Evolutionary conservation across 768 basidiomycete genomes (phyloP), one percentile per base, ranked within the genome.

Genomic region (Suillus placidus): DNA sequence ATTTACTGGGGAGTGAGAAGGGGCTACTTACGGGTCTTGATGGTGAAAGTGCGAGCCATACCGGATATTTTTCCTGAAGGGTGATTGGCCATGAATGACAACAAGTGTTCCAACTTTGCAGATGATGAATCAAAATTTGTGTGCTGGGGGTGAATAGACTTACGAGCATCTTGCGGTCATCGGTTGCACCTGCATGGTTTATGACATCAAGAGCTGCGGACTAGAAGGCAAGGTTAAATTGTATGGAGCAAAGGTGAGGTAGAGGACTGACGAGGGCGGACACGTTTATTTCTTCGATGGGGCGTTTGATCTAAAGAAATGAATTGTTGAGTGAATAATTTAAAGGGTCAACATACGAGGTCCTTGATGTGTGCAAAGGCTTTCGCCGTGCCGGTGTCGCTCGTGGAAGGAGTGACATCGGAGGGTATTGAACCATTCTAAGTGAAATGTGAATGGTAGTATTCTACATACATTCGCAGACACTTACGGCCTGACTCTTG

Each of bases 91-190:
- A 93, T 81, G 66, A 89, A 85, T 5, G 82, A 82, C 26, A 94
- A 78, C 13, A 86, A 80, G 70, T 93, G 84, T 71, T 94, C 93
- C 43, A 94, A 86, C 92, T 93, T 42, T 26, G 13, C 10, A 62
- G 14, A 37, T 37, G 3, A 51, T 70, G 12, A 66, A 10, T 4
- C 7, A 9, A 1, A 8, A 8, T 4, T 16, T 43, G 3, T 5
- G 57, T 13, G 20, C 10, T 8, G 3, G 2, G 6, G 3, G 40
- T 12, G 18, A 32, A 20, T 7, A 30, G 14, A 79, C 88, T 61
- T 61, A 92, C 93, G 55, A 90, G 77, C 74, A 92, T 82, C 75
- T 92, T 90, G 61, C 93, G 83, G 71, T 95, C 93, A 76, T 95
- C 90, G 30, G 93, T 78, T 9, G 85, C 80, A 60, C 87, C 87